Evolutionary conservation across 192 early-diverging fungal species (phyloP).

Genomic region (Piromyces finnis): DNA sequence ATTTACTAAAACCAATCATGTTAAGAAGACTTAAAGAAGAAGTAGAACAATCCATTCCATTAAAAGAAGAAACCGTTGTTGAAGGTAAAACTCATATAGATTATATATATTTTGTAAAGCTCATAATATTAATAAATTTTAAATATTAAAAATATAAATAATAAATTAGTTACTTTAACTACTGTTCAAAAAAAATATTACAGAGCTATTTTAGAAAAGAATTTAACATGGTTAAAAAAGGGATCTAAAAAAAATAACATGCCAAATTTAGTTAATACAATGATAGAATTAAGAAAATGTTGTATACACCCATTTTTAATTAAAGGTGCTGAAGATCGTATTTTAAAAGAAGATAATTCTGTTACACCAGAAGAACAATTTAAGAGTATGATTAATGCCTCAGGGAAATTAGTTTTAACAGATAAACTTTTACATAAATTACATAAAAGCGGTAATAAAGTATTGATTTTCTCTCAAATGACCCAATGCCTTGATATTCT

Average conservation of each 20-base stretch:
- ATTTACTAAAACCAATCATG: slow-evolving; percentile 66
- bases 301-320: slow-evolving; percentile 77
- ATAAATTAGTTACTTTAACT: slow-evolving; percentile 22
- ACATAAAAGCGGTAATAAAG: slow-evolving; percentile 58
- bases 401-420: slow-evolving; percentile 67
- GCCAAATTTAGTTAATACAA: slow-evolving; percentile 63
- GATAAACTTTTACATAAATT: slow-evolving; percentile 64
- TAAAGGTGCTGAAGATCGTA: slow-evolving; percentile 61
- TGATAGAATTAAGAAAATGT: slow-evolving; percentile 80
- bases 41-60: slow-evolving; percentile 70
- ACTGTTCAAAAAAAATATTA: slow-evolving; percentile 72
- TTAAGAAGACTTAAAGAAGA: slow-evolving; percentile 74
- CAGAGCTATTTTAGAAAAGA: slow-evolving; percentile 61
- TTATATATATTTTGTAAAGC: no score
- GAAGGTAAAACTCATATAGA: no score
- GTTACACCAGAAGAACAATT: slow-evolving; percentile 38
- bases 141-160: no score
- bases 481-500: slow-evolving; percentile 63
- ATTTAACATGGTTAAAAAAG: slow-evolving; percentile 65
- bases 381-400: slow-evolving; percentile 49
- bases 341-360: slow-evolving; percentile 42
- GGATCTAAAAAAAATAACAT: slow-evolving; percentile 38
- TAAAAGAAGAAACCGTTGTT: slow-evolving; percentile 80
- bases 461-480: slow-evolving; percentile 79
- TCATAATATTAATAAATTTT: no score